These are phyloP conservation scores for Chytridium lagenaria DNA, from an alignment of 371 early-diverging fungal genomes.

Conservation along the genomic window DNA sequence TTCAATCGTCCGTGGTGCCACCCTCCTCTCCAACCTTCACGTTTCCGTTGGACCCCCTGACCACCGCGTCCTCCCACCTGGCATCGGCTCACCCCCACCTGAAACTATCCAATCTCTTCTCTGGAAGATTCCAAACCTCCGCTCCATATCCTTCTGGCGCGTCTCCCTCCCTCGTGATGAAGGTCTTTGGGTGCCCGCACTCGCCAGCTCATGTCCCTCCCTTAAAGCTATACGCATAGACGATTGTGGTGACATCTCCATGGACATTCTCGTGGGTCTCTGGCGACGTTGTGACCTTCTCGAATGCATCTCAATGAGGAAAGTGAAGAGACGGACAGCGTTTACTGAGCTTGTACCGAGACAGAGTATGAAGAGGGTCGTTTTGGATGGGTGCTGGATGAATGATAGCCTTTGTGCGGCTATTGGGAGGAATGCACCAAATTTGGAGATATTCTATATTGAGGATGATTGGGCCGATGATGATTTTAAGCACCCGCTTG, in stretches of 20 bases:
- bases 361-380: slow-evolving; percentile 22
- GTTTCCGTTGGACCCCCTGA: slow-evolving; percentile 18
- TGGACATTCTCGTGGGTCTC: slow-evolving; percentile 31
- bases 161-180: slow-evolving; percentile 32
- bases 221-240: slow-evolving; percentile 35
- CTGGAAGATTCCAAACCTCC: slow-evolving; percentile 29
- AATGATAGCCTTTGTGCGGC: slow-evolving; percentile 25
- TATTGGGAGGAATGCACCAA: slow-evolving; percentile 30
- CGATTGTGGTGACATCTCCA: slow-evolving; percentile 36
- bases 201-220: slow-evolving; percentile 29
- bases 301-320: slow-evolving; percentile 36
- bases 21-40: slow-evolving; percentile 32
- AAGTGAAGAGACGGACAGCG: slow-evolving; percentile 27
- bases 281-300: slow-evolving; percentile 33
- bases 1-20: slow-evolving; percentile 26
- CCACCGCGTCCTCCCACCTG: background rate
- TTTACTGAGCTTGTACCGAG: slow-evolving; percentile 23
- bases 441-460: slow-evolving; percentile 34
- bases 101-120: slow-evolving; percentile 25
- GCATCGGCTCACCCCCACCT: background rate
- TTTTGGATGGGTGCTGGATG: slow-evolving; percentile 42
- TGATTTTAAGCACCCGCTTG: slow-evolving; percentile 24
- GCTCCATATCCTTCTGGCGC: slow-evolving; percentile 36
- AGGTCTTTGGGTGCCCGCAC: slow-evolving; percentile 18
- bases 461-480: slow-evolving; percentile 36